Conservation (phyloP, 225 moss, liverwort and hornwort genomes). For the Physcomitrellopsis africana region DNA sequence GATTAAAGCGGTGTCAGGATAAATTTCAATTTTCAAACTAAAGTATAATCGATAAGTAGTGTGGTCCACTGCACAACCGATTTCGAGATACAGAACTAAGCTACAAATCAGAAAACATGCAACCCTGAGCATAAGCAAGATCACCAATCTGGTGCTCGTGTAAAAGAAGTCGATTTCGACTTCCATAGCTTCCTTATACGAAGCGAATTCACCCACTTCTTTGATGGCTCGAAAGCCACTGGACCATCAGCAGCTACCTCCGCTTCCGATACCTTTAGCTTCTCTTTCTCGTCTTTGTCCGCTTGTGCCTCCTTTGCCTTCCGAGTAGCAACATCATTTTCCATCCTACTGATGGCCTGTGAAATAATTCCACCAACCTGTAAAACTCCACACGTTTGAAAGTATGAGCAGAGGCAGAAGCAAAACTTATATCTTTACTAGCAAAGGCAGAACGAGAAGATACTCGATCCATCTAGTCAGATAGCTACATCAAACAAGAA, state of each 20-base stretch:
- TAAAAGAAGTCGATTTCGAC: constrained; percentile 85
- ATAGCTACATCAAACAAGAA: neutral
- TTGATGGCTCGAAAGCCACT: constrained; percentile 28
- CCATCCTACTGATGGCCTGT: constrained; percentile 62
- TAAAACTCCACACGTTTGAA: constrained; percentile 2
- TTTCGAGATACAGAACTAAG: no score
- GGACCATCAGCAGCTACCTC: constrained; percentile 22
- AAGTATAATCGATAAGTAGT: no score
- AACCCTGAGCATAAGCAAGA: neutral
- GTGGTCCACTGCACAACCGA: no score
- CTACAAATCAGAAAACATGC: constrained; percentile 16
- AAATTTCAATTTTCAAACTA: no score
- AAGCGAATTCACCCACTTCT: constrained; percentile 54
- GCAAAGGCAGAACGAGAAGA: neutral
- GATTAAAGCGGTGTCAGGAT: no score
- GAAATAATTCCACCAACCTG: constrained; percentile 53
- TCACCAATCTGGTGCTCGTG: constrained; percentile 82
- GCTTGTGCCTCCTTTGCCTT: constrained; percentile 41
- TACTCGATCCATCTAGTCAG: neutral
- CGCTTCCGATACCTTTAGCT: constrained; percentile 39
- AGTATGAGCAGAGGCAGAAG: constrained; percentile 14
- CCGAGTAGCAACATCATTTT: constrained; percentile 45
- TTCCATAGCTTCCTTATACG: constrained; percentile 66
- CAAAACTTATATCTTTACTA: neutral
- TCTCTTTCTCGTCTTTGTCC: constrained; percentile 3